A percentile compares a stretch with the other conserved stretches of the same genome.
phyloP scores from a whole-genome alignment of 2,329 filamentous ascomycete species.

The Phoma sp. region DNA sequence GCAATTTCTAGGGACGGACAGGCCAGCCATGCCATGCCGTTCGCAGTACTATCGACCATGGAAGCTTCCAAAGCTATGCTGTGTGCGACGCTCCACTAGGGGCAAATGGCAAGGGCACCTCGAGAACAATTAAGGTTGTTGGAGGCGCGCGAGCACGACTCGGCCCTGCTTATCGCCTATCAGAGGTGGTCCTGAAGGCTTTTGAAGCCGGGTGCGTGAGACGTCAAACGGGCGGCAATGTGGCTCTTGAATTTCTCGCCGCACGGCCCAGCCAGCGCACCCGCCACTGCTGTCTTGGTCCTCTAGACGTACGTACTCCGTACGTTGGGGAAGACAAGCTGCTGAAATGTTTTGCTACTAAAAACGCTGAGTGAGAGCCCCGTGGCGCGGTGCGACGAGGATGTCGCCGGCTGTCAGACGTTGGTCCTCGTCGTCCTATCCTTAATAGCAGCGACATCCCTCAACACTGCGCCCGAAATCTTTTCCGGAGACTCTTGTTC shows the following conservation, averaged over 20 bases:
- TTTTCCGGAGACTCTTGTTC: slow-evolving; percentile 20
- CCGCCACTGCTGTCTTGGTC: slow-evolving; percentile 26
- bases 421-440: slow-evolving; percentile 16
- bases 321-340: slow-evolving; percentile 7
- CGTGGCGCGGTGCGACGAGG: slow-evolving; percentile 17
- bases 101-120: slow-evolving; percentile 5
- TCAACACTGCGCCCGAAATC: slow-evolving; percentile 19
- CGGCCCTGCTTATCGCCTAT: slow-evolving; percentile 24
- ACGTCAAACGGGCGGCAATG: slow-evolving; percentile 34
- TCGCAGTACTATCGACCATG: slow-evolving; percentile 12
- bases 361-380: slow-evolving; percentile 26
- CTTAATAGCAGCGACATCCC: slow-evolving; percentile 24
- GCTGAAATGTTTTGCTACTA: slow-evolving; percentile 18
- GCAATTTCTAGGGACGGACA: slow-evolving; percentile 9
- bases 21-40: slow-evolving; percentile 12
- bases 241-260: slow-evolving; percentile 29
- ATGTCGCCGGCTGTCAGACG: slow-evolving; percentile 24
- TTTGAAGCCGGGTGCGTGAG: slow-evolving; percentile 27
- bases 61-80: slow-evolving; percentile 7
- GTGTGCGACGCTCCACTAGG: slow-evolving; percentile 4
- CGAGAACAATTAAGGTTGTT: slow-evolving; percentile 8
- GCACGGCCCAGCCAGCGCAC: slow-evolving; percentile 25
- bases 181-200: slow-evolving; percentile 19
- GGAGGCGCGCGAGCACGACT: slow-evolving; percentile 7
- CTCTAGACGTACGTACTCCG: slow-evolving; percentile 2